These are phyloP conservation scores for Diphasiastrum complanatum DNA, from an alignment of 83 land plant species.

Conservation along the genomic window DNA sequence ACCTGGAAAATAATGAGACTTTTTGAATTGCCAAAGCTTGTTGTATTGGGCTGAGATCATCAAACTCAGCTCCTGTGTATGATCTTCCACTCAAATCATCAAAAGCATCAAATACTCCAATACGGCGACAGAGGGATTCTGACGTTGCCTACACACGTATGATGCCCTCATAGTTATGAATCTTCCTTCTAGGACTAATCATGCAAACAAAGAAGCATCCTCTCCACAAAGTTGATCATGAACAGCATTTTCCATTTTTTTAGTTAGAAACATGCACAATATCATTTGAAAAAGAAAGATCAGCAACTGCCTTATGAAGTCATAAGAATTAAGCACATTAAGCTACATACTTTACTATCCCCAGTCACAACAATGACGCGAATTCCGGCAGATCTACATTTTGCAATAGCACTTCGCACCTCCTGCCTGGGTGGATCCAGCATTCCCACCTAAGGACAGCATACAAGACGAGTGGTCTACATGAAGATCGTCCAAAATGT, in stretches of 20 bases:
- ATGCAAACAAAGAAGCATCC: too few relatives aligned
- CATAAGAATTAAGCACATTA: constrained; percentile 1
- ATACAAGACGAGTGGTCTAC: too few relatives aligned
- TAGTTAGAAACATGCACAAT: not conserved
- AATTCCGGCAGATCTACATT: constrained; percentile 94
- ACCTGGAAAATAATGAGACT: constrained; percentile 86
- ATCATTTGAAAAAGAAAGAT: not conserved
- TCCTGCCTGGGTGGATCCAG: constrained; percentile 95
- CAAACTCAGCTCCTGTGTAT: constrained; percentile 94
- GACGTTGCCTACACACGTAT: constrained; percentile 78
- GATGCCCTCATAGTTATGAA: too few relatives aligned
- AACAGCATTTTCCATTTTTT: too few relatives aligned
- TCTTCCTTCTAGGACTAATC: too few relatives aligned
- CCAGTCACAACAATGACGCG: constrained; percentile 98
- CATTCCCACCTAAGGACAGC: constrained; percentile 73
- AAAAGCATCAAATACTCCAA: constrained; percentile 83
- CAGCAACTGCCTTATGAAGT: not conserved
- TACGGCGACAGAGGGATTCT: constrained; percentile 78
- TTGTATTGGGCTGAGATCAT: constrained; percentile 67
- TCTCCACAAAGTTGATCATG: too few relatives aligned
- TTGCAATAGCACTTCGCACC: constrained; percentile 70
- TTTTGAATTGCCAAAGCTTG: constrained; percentile 64
- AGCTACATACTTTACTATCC: constrained; percentile 71
- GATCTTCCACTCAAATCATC: constrained; percentile 72
- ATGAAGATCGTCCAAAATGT: too few relatives aligned